Evolutionary conservation across 2,329 filamentous ascomycete species (phyloP).

Genomic region (Thielaviopsis populi): DNA sequence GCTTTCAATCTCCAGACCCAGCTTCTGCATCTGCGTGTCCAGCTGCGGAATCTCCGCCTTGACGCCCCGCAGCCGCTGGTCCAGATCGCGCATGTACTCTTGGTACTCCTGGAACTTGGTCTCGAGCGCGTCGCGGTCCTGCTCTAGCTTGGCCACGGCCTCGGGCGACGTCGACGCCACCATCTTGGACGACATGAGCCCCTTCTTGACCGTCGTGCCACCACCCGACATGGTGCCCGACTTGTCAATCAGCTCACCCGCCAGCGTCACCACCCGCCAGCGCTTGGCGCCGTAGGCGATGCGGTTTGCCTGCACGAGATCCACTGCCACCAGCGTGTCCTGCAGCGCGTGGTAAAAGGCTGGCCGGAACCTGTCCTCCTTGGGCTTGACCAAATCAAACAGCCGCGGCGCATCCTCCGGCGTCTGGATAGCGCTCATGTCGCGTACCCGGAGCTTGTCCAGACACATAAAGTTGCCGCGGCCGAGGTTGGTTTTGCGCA

Average conservation of each 20-base stretch:
- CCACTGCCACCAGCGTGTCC: conserved; percentile 83
- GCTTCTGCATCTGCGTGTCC: conserved; percentile 84
- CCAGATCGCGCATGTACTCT: conserved; percentile 66
- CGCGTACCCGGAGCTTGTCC: conserved; percentile 66
- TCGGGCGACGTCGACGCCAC: conserved; percentile 77
- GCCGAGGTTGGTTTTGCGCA: conserved; percentile 92
- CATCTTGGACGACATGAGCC: conserved; percentile 92
- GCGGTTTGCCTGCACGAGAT: conserved; percentile 89
- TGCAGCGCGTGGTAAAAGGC: conserved; percentile 94
- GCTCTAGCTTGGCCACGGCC: conserved; percentile 73
- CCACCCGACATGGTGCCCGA: conserved; percentile 98
- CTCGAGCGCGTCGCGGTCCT: conserved; percentile 73
- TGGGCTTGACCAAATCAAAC: conserved; percentile 82
- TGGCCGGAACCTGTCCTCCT: conserved; percentile 71
- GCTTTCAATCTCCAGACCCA: conserved; percentile 76
- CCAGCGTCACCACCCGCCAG: conserved; percentile 92
- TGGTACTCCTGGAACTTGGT: conserved; percentile 72
- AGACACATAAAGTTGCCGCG: conserved; percentile 94
- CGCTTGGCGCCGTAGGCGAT: conserved; percentile 88
- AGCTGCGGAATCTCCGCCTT: conserved; percentile 67
- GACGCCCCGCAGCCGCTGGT: conserved; percentile 55
- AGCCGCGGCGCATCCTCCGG: conserved; percentile 84
- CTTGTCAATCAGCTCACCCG: conserved; percentile 91
- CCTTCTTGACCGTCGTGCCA: conserved; percentile 76
- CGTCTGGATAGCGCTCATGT: conserved; percentile 67